A percentile compares a stretch with the other conserved stretches of the same genome.
Evolutionary conservation across 805 yeast genomes (phyloP).

Genomic region (Kazachstania martiniae): DNA sequence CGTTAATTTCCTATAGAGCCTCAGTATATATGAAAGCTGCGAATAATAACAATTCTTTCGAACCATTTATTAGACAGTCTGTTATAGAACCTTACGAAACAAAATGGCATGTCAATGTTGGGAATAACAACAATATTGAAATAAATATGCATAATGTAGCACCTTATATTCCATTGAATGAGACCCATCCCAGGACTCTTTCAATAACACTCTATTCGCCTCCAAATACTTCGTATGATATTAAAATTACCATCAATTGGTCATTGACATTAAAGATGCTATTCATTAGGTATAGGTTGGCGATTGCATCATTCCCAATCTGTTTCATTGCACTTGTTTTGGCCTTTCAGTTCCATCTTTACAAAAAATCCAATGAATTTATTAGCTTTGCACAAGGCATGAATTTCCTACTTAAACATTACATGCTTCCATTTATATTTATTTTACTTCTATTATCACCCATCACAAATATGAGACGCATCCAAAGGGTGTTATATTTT

Average conservation of each 20-base stretch:
- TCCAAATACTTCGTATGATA: conserved; percentile 8
- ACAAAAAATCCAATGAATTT: conserved; percentile 30
- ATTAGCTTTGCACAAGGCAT: conserved; percentile 40
- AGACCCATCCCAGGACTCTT: conserved; percentile 15
- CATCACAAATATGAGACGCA: conserved; percentile 23
- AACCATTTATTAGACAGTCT: conserved; percentile 62
- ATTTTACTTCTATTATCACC: conserved; percentile 30
- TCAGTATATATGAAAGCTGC: conserved; percentile 4
- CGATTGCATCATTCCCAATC: conserved; percentile 60
- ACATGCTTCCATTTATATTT: conserved; percentile 17
- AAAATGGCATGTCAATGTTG: conserved; percentile 61
- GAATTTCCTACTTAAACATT: conserved; percentile 23
- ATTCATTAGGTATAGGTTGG: conserved; percentile 67
- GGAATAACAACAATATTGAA: conserved; percentile 30
- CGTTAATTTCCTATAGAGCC: conserved; percentile 18
- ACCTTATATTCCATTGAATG: conserved; percentile 47
- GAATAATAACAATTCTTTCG: conserved; percentile 17
- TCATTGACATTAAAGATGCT: conserved; percentile 48
- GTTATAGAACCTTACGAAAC: conserved; percentile 57
- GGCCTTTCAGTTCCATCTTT: conserved; percentile 43
- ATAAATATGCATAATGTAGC: conserved; percentile 51
- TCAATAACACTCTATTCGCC: conserved; percentile 17
- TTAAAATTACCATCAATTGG: conserved; percentile 18
- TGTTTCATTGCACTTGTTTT: conserved; percentile 43
- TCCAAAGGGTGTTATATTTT: conserved; percentile 32